These are phyloP conservation scores for Linderina pennispora DNA, from an alignment of 192 early-diverging fungal species.

Conservation along the genomic window DNA sequence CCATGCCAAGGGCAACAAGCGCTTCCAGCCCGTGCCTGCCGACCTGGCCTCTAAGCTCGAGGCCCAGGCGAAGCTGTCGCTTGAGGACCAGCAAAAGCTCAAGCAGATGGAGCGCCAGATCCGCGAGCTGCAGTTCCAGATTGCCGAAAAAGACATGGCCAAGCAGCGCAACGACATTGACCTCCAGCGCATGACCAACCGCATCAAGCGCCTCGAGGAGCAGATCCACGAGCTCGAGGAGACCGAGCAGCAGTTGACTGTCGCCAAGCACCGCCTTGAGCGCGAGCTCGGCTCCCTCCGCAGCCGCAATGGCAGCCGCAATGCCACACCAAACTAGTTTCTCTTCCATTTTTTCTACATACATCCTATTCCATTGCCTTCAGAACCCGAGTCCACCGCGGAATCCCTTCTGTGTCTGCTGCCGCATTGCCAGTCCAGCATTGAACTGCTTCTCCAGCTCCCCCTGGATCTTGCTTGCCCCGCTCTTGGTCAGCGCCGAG, in stretches of 20 bases:
- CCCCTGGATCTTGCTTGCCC: slow-evolving; percentile 16
- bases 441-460: slow-evolving; percentile 44
- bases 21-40: slow-evolving; percentile 35
- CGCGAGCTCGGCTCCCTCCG: slow-evolving; percentile 40
- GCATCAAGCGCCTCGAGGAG: slow-evolving; percentile 40
- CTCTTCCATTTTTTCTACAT: background rate
- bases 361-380: background rate
- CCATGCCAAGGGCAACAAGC: slow-evolving; percentile 49
- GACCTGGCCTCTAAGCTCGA: slow-evolving; percentile 34
- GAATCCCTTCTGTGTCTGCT: slow-evolving; percentile 18
- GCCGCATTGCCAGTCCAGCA: slow-evolving; percentile 20
- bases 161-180: slow-evolving; percentile 71
- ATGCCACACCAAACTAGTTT: too few species aligned
- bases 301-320: slow-evolving; percentile 41
- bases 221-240: slow-evolving; percentile 40
- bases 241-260: slow-evolving; percentile 28
- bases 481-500: slow-evolving; percentile 37
- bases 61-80: slow-evolving; percentile 34
- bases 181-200: slow-evolving; percentile 53
- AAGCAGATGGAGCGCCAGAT: slow-evolving; percentile 64
- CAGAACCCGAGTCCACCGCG: slow-evolving; percentile 41
- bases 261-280: slow-evolving; percentile 41
- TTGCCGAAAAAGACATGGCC: slow-evolving; percentile 75
- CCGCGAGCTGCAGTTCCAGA: slow-evolving; percentile 81
- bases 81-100: slow-evolving; percentile 39